phyloP scores from a whole-genome alignment of 441 rosid species.

The Gossypium schwendimanii region DNA sequence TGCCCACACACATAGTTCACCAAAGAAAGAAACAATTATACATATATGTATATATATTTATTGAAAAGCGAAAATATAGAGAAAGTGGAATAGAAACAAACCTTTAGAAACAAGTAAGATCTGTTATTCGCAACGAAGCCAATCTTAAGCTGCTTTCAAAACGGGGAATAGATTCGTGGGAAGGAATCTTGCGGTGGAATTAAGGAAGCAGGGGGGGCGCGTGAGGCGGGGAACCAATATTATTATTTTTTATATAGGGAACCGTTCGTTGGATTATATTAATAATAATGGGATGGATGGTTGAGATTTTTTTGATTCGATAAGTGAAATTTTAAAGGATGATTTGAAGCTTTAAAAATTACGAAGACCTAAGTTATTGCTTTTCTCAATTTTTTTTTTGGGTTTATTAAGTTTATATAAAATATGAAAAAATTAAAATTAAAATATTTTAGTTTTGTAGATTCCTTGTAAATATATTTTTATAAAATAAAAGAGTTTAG shows the following conservation, averaged over 20 bases:
- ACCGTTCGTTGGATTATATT: background rate
- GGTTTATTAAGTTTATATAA: too few relatives aligned
- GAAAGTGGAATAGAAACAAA: background rate
- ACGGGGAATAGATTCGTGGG: background rate
- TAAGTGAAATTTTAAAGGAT: too few relatives aligned
- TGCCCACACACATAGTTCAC: background rate
- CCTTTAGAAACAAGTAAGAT: conserved; percentile 6
- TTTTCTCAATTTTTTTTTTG: too few relatives aligned
- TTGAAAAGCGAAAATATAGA: background rate
- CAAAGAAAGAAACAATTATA: background rate
- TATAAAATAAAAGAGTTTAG: too few relatives aligned
- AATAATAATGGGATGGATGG: background rate
- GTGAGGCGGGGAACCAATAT: background rate
- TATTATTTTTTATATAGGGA: background rate
- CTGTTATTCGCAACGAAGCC: background rate
- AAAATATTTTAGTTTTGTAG: too few relatives aligned
- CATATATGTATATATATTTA: background rate
- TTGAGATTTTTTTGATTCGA: background rate
- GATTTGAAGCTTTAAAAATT: too few relatives aligned
- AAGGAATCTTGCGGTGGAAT: background rate
- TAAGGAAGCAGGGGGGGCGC: background rate
- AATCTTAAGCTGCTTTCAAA: background rate
- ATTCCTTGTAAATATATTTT: too few relatives aligned
- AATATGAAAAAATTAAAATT: too few relatives aligned
- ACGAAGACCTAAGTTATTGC: too few relatives aligned